Evolutionary conservation across 2,329 filamentous ascomycete genomes (phyloP), one percentile per base, ranked within the genome.

Genomic region (Knufia fluminis): DNA sequence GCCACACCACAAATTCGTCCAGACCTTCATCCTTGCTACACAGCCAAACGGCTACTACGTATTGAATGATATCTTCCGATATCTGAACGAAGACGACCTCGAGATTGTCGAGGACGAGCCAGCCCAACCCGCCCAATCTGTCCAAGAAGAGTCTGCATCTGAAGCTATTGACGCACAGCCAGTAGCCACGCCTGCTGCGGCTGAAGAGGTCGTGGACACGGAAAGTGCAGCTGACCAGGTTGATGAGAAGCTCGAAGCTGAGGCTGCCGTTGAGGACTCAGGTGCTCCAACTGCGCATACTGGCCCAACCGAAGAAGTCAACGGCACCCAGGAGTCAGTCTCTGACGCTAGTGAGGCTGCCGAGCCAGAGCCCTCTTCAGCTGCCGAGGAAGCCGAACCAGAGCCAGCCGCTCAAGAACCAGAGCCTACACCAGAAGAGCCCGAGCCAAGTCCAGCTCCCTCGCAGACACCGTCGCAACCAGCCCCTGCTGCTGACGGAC

Each of bases 31-130:
- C 55, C 85, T 98, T 55, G 92, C 92, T 43, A 83, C 91, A 68
- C 92, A 98, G 72, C 88, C 88, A 44, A 94, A 91, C 50, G 92
- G 92, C 56, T 98, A 97, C 75, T 98, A 94, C 61, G 91, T 98
- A 28, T 79, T 98, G 61, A 98, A 98, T 69, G 92, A 98, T 64
- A 95, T 98, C 66, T 88, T 97, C 74, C 80, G 92, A 60, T 97
- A 94, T 70, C 82, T 98, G 58, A 82, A 84, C 57, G 89, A 96
- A 53, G 86, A 86, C 52, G 81, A 83, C 54, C 70, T 80, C 59
- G 70, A 73, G 41, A 75, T 80, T 42, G 69, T 73, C 40, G 68
- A 71, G 17, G 67, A 71, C 56, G 68, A 64, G 51, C 58, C 58
- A 28, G 54, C 54, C 17, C 57, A 62, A n/a, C 54, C 58, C 8